These are phyloP conservation scores for Heterobasidion occidentale DNA, from an alignment of 1,284 basidiomycete species.

Conservation along the genomic window DNA sequence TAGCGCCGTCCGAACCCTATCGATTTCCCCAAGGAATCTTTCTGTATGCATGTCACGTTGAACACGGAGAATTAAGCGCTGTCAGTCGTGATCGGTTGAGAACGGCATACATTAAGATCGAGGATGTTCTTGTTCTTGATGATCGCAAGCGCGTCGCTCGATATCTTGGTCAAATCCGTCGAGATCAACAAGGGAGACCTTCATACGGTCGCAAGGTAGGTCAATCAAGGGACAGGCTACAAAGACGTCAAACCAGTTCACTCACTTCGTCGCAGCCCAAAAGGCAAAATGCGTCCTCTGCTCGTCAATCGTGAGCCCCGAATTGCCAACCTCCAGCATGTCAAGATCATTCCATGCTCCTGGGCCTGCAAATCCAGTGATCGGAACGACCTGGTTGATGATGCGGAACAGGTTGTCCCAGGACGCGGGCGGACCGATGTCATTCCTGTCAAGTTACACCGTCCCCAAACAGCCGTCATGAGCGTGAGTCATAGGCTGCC, in stretches of 20 bases:
- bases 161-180: conserved; percentile 29
- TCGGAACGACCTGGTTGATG: conserved; percentile 41
- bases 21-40: conserved; percentile 40
- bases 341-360: conserved; percentile 50
- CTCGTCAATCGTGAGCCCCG: conserved; percentile 39
- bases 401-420: conserved; percentile 41
- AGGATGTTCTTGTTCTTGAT: conserved; percentile 19
- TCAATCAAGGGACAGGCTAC: no score
- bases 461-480: neutral
- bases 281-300: conserved; percentile 49
- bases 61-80: no score
- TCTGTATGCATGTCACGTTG: conserved; percentile 18
- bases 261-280: conserved; percentile 39
- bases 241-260: no score
- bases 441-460: conserved; percentile 26
- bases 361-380: conserved; percentile 35
- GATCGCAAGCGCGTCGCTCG: conserved; percentile 26
- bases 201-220: neutral
- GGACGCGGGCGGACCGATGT: conserved; percentile 30
- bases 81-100: neutral
- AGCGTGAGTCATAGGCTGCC: neutral
- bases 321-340: conserved; percentile 56
- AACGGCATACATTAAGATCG: neutral
- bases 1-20: conserved; percentile 40
- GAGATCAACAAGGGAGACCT: conserved; percentile 40